Evolutionary conservation across 768 basidiomycete genomes (phyloP).

Genomic region (Scleroderma bovista): DNA sequence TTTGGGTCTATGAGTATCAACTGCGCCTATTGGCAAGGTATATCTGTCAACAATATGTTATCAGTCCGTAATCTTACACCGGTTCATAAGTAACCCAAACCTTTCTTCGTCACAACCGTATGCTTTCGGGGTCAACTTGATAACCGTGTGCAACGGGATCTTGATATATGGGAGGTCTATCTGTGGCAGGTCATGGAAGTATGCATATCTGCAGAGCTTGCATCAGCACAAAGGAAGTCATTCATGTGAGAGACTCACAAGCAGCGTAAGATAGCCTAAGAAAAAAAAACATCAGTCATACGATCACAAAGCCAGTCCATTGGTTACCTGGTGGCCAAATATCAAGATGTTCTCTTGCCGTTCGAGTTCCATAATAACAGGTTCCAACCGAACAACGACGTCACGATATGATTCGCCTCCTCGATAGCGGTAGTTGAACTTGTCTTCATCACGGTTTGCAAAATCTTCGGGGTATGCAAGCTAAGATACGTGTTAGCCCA

Average conservation of each 20-base stretch:
- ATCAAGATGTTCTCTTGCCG: constrained; percentile 96
- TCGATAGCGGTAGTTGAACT: constrained; percentile 98
- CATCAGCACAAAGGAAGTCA: neutral
- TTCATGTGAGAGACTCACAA: constrained; percentile 40
- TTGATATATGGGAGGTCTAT: constrained; percentile 96
- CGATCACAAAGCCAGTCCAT: neutral
- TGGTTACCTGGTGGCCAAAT: constrained; percentile 81
- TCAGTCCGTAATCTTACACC: constrained; percentile 1
- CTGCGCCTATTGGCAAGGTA: constrained; percentile 84
- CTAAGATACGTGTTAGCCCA: constrained; percentile 33
- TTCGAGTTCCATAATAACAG: constrained; percentile 99
- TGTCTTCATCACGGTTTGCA: constrained; percentile 96
- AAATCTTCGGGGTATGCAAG: constrained; percentile 97
- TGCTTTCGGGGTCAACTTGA: constrained; percentile 96
- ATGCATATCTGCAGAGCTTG: constrained; percentile 68
- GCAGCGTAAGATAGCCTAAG: constrained; percentile 72
- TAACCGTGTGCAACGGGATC: constrained; percentile 94
- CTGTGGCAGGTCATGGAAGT: constrained; percentile 90
- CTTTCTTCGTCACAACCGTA: constrained; percentile 98
- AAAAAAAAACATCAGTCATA: neutral
- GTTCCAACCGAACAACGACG: constrained; percentile 91
- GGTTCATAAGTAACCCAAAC: constrained; percentile 29
- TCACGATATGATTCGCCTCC: constrained; percentile 98
- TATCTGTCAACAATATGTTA: constrained; percentile 46
- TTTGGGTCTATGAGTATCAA: constrained; percentile 85